phyloP scores from a whole-genome alignment of 2,329 filamentous ascomycete species.

The Colletotrichum phormii region DNA sequence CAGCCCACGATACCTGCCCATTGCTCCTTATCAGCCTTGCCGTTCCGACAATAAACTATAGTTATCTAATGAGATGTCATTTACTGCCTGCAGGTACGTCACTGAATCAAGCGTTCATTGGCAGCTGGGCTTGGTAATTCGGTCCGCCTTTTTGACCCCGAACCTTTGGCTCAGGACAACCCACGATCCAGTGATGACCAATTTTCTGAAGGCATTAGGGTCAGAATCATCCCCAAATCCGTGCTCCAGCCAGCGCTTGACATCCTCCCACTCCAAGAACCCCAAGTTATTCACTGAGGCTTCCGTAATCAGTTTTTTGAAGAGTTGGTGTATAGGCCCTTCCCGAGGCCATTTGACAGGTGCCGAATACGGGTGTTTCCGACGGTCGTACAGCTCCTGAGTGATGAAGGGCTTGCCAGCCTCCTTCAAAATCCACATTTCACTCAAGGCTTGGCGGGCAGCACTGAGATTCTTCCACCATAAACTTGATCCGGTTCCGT shows the following conservation, averaged over 20 bases:
- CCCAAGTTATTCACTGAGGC: slow-evolving; percentile 51
- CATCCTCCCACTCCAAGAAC: slow-evolving; percentile 52
- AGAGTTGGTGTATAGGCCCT: slow-evolving; percentile 55
- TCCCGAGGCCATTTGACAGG: slow-evolving; percentile 53
- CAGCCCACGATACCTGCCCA: too few relatives aligned
- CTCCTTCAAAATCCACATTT: slow-evolving; percentile 65
- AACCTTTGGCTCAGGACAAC: slow-evolving; percentile 31
- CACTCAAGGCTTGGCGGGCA: slow-evolving; percentile 44
- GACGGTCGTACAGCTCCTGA: slow-evolving; percentile 60
- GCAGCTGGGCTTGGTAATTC: not conserved
- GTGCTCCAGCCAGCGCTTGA: slow-evolving; percentile 43
- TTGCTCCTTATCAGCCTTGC: too few relatives aligned
- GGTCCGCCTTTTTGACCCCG: slow-evolving; percentile 11
- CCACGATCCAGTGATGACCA: slow-evolving; percentile 20
- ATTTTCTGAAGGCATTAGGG: slow-evolving; percentile 19
- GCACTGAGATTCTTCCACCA: slow-evolving; percentile 34
- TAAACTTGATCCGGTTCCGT: slow-evolving; percentile 25
- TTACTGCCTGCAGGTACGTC: too few relatives aligned
- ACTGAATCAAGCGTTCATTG: not conserved
- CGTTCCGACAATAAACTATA: too few relatives aligned
- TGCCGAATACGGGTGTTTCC: slow-evolving; percentile 61
- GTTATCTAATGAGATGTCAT: too few relatives aligned
- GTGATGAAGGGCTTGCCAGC: slow-evolving; percentile 51
- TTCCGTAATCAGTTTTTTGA: slow-evolving; percentile 47
- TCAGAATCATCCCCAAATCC: slow-evolving; percentile 53